Base-by-base conservation (phyloP, 2,329 filamentous ascomycete genomes). In the Geosmithia flava region DNA sequence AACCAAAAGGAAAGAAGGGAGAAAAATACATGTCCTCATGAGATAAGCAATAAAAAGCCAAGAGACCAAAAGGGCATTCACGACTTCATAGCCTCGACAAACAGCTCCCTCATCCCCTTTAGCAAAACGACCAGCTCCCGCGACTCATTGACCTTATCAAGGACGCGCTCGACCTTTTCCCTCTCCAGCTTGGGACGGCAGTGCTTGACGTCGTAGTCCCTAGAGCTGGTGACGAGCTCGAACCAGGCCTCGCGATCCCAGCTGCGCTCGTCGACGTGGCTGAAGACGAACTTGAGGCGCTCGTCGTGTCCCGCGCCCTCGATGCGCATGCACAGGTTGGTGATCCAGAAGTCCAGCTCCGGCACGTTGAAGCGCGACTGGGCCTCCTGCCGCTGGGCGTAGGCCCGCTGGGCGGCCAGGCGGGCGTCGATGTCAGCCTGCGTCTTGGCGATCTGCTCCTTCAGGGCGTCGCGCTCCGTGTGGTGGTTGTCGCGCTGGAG, bases 321-420 rank as follows among this genome's bases (percentile, higher is more conserved):
- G 59, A 98, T 94, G 51, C 85, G 75, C 61, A 97, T 65, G 50
- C 91, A 90, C 51, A 98, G 71, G 61, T 91, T 93, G 48, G 84
- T 85, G 62, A 95, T 86, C 93, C 93, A 98, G 62, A 97, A 97
- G 55, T 90, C 86, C 44, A 98, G 75, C 69, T 98, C 93, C 0
- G 93, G 93, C 42, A 87, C 78, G 65, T 98, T 97, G 66, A 91
- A 86, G 33, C 88, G 80, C 48, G 85, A 80, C 68, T 97, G 91
- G 2, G 83, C 78, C 57, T 94, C 87, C 39, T 95, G 72, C 56
- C 87, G 81, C 52, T 79, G 76, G 45, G 85, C 81, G 61, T 87
- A 81, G 53, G 78, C 78, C 47, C 80, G 73, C 66, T 89, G 85
- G 13, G 83, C 81, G n/a, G 83, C 82, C 20, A 85, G 68, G 41